These are phyloP conservation scores for Blepharisma japonicum DNA, from an alignment of 73 alveolate species.

Conservation along the genomic window DNA sequence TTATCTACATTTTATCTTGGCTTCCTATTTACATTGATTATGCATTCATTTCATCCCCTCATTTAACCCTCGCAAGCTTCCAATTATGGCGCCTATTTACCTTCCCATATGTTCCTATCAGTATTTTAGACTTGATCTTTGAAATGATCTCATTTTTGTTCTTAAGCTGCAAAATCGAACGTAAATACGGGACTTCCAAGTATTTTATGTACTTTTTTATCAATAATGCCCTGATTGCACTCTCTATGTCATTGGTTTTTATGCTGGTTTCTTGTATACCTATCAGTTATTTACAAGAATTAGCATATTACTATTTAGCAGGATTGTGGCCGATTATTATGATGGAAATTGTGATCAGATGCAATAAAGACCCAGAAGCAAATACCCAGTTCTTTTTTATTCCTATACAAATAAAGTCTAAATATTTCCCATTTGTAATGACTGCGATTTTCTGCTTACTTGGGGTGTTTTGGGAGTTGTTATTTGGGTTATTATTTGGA, in stretches of 20 bases:
- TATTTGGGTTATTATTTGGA: neutral
- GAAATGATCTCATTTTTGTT: neutral
- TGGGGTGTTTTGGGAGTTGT: neutral
- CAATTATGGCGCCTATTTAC: no score
- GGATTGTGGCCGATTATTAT: conserved; percentile 33
- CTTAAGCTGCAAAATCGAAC: neutral
- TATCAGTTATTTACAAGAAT: no score
- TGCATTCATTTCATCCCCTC: neutral
- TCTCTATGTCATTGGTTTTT: neutral
- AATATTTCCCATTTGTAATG: conserved; percentile 6
- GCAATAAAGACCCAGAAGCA: conserved; percentile 33
- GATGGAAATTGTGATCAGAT: conserved; percentile 24
- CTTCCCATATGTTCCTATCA: no score
- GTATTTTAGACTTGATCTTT: neutral
- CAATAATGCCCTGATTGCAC: conserved; percentile 3
- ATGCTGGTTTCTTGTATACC: neutral
- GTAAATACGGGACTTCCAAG: conserved; percentile 6
- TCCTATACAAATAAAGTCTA: conserved; percentile 7
- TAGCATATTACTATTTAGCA: neutral
- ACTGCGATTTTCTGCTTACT: neutral
- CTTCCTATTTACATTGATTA: neutral
- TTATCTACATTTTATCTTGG: no score
- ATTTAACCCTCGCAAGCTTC: neutral
- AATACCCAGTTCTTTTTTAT: neutral
- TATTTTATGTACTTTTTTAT: conserved; percentile 12